Evolutionary conservation across 2,329 filamentous ascomycete genomes (phyloP).

Genomic region (Trichophyton benhamiae): DNA sequence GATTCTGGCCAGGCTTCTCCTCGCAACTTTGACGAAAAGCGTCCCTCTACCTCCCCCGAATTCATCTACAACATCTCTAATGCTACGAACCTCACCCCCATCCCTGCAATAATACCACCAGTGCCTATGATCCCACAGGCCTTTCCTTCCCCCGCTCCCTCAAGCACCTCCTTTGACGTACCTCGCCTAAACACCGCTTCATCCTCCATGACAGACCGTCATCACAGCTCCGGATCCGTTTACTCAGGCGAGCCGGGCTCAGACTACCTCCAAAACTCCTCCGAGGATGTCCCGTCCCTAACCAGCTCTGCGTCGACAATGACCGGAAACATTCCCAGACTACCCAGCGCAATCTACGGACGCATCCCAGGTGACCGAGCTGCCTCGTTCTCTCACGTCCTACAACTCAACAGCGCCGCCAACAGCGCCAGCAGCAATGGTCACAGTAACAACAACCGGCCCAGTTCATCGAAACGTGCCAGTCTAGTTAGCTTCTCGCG

Average conservation of each 20-base stretch:
- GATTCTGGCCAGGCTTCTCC: conserved; percentile 25
- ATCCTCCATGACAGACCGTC: conserved; percentile 31
- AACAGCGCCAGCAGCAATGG: conserved; percentile 24
- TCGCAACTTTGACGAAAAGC: conserved; percentile 25
- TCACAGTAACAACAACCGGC: conserved; percentile 27
- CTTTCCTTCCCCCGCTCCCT: conserved; percentile 35
- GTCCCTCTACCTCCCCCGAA: conserved; percentile 32
- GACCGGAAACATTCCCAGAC: conserved; percentile 32
- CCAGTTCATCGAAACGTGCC: conserved; percentile 33
- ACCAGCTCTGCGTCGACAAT: conserved; percentile 39
- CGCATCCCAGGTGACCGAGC: conserved; percentile 34
- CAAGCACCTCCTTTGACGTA: conserved; percentile 30
- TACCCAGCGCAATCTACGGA: conserved; percentile 29
- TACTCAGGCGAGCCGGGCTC: conserved; percentile 24
- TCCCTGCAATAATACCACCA: conserved; percentile 17
- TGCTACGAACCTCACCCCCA: conserved; percentile 27
- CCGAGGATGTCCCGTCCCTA: conserved; percentile 39
- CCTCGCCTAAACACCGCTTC: conserved; percentile 31
- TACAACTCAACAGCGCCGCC: conserved; percentile 28
- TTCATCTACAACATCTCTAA: conserved; percentile 29
- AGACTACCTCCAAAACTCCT: conserved; percentile 31
- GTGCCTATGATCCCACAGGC: conserved; percentile 30
- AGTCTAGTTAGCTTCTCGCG: conserved; percentile 39
- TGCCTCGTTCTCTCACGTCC: conserved; percentile 32
- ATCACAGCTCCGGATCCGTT: conserved; percentile 22